These are phyloP conservation scores for Lathyrus oleraceus DNA, from an alignment of 306 rosid species.

Conservation along the genomic window DNA sequence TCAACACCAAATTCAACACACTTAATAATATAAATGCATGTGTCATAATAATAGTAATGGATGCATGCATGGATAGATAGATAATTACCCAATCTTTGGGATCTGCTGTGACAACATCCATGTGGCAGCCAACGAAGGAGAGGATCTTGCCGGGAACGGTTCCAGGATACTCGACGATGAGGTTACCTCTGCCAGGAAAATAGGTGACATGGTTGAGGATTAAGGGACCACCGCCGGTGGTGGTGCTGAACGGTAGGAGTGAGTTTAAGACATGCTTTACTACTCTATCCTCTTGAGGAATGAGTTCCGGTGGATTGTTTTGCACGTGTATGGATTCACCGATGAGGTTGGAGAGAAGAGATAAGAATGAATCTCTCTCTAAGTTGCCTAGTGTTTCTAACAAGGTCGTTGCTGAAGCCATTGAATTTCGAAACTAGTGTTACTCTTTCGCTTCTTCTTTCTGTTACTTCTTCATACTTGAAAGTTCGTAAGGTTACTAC, in stretches of 20 bases:
- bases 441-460: neutral
- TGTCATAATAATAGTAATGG: too few relatives aligned
- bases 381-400: slow-evolving; percentile 58
- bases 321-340: slow-evolving; percentile 78
- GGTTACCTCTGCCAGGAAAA: slow-evolving; percentile 69
- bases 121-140: slow-evolving; percentile 86
- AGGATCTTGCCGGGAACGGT: slow-evolving; percentile 63
- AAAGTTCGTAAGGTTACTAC: too few relatives aligned
- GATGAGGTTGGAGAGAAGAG: slow-evolving; percentile 70
- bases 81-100: slow-evolving; percentile 73
- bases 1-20: neutral
- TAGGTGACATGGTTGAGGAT: slow-evolving; percentile 69
- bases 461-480: neutral
- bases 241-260: slow-evolving; percentile 69
- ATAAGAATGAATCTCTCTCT: slow-evolving; percentile 55
- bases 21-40: neutral
- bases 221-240: slow-evolving; percentile 77
- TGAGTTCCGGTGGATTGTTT: slow-evolving; percentile 80
- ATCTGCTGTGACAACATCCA: slow-evolving; percentile 95
- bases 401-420: slow-evolving; percentile 49
- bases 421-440: slow-evolving; percentile 21
- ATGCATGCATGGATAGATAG: too few relatives aligned
- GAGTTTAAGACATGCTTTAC: slow-evolving; percentile 64
- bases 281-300: slow-evolving; percentile 77
- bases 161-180: slow-evolving; percentile 87